Evolutionary conservation across 2,329 filamentous ascomycete genomes (phyloP).

Genomic region (Parastagonospora avenae): DNA sequence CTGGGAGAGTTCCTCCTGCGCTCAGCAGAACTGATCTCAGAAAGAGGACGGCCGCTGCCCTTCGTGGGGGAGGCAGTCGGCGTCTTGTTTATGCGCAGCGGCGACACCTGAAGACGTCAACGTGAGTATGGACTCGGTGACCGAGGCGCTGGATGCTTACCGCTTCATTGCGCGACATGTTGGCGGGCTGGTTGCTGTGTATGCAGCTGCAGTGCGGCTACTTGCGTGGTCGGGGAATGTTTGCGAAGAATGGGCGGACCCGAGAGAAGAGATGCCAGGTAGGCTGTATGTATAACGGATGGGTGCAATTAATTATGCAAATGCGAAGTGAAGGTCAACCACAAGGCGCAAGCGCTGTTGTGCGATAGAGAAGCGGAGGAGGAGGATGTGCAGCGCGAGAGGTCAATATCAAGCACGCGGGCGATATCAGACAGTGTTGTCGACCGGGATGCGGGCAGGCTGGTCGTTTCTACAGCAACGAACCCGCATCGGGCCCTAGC

Average conservation of each 20-base stretch:
- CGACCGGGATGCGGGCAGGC: conserved; percentile 25
- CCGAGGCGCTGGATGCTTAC: conserved; percentile 32
- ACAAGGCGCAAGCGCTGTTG: conserved; percentile 35
- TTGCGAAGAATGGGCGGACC: conserved; percentile 39
- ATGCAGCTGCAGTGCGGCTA: conserved; percentile 25
- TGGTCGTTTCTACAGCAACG: conserved; percentile 28
- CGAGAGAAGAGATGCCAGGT: conserved; percentile 31
- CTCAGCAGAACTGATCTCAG: conserved; percentile 86
- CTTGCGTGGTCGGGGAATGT: conserved; percentile 31
- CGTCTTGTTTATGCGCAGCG: conserved; percentile 78
- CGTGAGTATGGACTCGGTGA: conserved; percentile 11
- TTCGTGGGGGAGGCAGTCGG: conserved; percentile 68
- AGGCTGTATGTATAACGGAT: conserved; percentile 9
- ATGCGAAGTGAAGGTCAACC: conserved; percentile 32
- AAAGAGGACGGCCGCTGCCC: conserved; percentile 68
- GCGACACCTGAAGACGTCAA: conserved; percentile 65
- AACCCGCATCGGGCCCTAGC: background rate
- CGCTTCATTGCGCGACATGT: conserved; percentile 49
- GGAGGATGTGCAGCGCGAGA: conserved; percentile 23
- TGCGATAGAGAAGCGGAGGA: conserved; percentile 33
- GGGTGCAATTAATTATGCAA: conserved; percentile 21
- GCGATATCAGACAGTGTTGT: conserved; percentile 28
- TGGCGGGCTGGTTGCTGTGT: conserved; percentile 17
- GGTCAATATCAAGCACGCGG: conserved; percentile 19
- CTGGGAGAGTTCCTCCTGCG: conserved; percentile 90